Conservation (phyloP, 306 rosid genomes). For the Vigna unguiculata region DNA sequence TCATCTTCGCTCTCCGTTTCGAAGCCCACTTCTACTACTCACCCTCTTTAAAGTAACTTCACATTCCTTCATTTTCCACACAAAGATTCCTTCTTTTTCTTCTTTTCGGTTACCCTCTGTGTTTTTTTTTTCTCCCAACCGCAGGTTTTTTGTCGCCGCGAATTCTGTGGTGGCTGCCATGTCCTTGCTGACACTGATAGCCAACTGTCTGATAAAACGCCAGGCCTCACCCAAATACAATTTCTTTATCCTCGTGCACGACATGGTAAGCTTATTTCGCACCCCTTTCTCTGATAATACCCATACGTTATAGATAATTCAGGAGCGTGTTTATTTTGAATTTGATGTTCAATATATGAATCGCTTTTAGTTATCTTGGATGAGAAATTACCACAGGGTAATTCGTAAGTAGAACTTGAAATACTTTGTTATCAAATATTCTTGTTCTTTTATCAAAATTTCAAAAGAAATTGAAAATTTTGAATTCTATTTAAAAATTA, state of each 20-base stretch:
- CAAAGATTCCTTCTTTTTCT: not conserved
- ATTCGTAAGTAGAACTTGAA: too few relatives aligned
- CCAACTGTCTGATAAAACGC: constrained; percentile 38
- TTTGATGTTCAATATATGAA: too few relatives aligned
- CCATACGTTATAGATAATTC: too few relatives aligned
- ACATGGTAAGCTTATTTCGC: constrained; percentile 50
- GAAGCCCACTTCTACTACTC: constrained; percentile 68
- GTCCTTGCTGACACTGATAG: constrained; percentile 54
- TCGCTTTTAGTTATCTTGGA: too few relatives aligned
- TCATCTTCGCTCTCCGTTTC: constrained; percentile 42
- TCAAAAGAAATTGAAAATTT: too few relatives aligned
- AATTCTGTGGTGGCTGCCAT: constrained; percentile 53
- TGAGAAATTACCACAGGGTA: too few relatives aligned
- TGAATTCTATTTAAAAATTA: too few relatives aligned
- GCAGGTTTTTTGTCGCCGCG: constrained; percentile 70
- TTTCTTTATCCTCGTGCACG: constrained; percentile 60
- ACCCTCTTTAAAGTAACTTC: constrained; percentile 59
- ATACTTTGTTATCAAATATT: too few relatives aligned
- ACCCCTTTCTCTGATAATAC: not conserved
- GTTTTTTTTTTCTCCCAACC: not conserved
- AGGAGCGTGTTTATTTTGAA: not conserved
- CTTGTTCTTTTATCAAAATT: too few relatives aligned
- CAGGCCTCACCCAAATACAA: constrained; percentile 26
- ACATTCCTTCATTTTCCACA: constrained; percentile 22
- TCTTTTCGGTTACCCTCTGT: not conserved